phyloP scores from a whole-genome alignment of 116 monocot species.

The Zostera marina region DNA sequence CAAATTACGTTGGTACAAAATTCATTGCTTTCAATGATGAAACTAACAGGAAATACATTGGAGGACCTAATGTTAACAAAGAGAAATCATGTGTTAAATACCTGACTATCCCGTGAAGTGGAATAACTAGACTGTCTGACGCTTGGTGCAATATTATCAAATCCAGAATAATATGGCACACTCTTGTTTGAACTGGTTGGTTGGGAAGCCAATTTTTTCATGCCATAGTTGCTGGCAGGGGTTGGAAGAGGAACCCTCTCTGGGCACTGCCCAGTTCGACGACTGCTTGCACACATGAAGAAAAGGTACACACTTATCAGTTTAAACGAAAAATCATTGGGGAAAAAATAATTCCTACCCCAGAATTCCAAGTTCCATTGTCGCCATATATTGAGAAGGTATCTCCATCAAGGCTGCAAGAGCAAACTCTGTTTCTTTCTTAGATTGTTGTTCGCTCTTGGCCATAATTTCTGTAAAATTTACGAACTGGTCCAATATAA shows the following conservation, averaged over 20 bases:
- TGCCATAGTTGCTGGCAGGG: constrained; percentile 28
- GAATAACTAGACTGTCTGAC: constrained; percentile 6
- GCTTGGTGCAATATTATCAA: not conserved
- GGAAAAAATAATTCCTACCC: constrained; percentile 25
- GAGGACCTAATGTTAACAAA: not conserved
- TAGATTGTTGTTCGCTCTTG: constrained; percentile 25
- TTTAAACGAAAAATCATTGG: not conserved
- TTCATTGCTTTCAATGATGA: not conserved
- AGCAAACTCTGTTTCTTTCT: constrained; percentile 82
- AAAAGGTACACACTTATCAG: not conserved
- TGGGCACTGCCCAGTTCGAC: constrained; percentile 23
- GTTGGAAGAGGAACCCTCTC: constrained; percentile 56
- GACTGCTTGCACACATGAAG: constrained; percentile 1
- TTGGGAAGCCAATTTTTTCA: constrained; percentile 7
- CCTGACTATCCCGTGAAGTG: constrained; percentile 32
- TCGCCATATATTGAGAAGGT: constrained; percentile 77
- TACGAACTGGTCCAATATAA: constrained; percentile 46
- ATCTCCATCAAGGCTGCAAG: constrained; percentile 83
- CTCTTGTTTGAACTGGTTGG: constrained; percentile 20
- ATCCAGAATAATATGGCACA: constrained; percentile 12
- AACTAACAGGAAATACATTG: not conserved
- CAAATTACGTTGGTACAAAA: too few species aligned
- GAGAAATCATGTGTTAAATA: constrained; percentile 1
- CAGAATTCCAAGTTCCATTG: constrained; percentile 59
- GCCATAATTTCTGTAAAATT: constrained; percentile 89